A percentile compares a stretch with the other conserved stretches of the same genome.
Conservation (phyloP, 345 rosid species). For the Aquilaria malaccensis region DNA sequence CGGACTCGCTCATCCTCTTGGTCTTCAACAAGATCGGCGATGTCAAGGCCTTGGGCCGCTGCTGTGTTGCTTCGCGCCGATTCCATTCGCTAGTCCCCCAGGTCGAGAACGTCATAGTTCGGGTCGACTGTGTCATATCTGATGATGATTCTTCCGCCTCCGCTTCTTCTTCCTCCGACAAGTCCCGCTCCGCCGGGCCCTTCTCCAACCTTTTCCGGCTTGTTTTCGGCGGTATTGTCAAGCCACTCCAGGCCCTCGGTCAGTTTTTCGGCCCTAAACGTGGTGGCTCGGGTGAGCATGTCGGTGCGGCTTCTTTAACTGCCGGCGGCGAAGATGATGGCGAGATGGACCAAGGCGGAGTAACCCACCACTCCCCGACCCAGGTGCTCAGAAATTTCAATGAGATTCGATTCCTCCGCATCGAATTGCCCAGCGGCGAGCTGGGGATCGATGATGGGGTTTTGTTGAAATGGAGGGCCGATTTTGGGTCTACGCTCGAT, state of each 20-base stretch:
- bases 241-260: conserved; percentile 72
- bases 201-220: conserved; percentile 47
- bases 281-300: neutral
- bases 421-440: conserved; percentile 86
- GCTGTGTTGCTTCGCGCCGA: conserved; percentile 76
- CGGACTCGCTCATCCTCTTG: conserved; percentile 63
- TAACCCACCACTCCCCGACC: conserved; percentile 92
- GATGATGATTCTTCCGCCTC: conserved; percentile 57
- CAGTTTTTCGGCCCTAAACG: conserved; percentile 57
- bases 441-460: conserved; percentile 84
- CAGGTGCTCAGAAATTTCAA: conserved; percentile 86
- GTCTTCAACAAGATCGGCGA: conserved; percentile 85
- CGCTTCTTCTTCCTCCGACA: conserved; percentile 37
- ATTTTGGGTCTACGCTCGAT: conserved; percentile 90
- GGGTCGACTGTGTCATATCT: conserved; percentile 90
- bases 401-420: conserved; percentile 79
- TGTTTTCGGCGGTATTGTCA: conserved; percentile 60
- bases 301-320: conserved; percentile 15
- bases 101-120: conserved; percentile 81
- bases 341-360: conserved; percentile 70
- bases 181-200: conserved; percentile 37
- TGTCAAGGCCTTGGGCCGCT: conserved; percentile 87
- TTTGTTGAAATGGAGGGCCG: conserved; percentile 87
- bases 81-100: conserved; percentile 72
- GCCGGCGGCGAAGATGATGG: conserved; percentile 45